Conservation (phyloP, 2,329 filamentous ascomycete genomes). For the Alternaria arbusti region DNA sequence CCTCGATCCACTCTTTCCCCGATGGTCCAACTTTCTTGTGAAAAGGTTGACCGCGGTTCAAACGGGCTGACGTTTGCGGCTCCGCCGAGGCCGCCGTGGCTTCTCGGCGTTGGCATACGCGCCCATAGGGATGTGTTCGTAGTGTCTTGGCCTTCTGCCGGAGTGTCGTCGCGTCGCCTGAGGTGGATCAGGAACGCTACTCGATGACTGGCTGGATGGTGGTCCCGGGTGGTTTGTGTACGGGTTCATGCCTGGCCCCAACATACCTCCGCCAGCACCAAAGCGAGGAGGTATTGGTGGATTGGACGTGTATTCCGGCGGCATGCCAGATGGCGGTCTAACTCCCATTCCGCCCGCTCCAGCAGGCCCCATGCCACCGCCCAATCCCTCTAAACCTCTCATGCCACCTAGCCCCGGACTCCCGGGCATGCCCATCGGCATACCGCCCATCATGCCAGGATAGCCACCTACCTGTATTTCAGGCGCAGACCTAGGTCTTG, state of each 20-base stretch:
- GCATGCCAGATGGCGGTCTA: slow-evolving; percentile 7
- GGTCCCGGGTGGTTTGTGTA: slow-evolving; percentile 3
- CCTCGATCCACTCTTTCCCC: slow-evolving; percentile 30
- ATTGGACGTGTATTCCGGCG: slow-evolving; percentile 14
- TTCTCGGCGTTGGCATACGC: slow-evolving; percentile 11
- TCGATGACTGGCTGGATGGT: slow-evolving; percentile 4
- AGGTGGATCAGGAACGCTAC: background rate
- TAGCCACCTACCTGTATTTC: slow-evolving; percentile 2
- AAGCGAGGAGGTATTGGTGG: slow-evolving; percentile 4
- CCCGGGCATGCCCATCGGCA: background rate
- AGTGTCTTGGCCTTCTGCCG: background rate
- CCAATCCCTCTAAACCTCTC: background rate
- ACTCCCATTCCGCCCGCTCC: slow-evolving; percentile 1
- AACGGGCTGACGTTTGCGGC: slow-evolving; percentile 4
- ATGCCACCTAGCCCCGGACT: background rate
- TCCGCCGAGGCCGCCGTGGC: background rate
- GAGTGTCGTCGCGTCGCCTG: background rate
- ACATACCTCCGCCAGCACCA: background rate
- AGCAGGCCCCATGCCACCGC: background rate
- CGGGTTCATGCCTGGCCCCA: background rate
- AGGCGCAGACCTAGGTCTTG: slow-evolving; percentile 6
- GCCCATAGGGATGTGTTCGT: slow-evolving; percentile 24
- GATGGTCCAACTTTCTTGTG: slow-evolving; percentile 18
- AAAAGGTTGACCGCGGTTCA: slow-evolving; percentile 17
- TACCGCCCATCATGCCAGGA: background rate